Evolutionary conservation across 305 asterid genomes (phyloP).

Genomic region (Solanum aculeatissimum): DNA sequence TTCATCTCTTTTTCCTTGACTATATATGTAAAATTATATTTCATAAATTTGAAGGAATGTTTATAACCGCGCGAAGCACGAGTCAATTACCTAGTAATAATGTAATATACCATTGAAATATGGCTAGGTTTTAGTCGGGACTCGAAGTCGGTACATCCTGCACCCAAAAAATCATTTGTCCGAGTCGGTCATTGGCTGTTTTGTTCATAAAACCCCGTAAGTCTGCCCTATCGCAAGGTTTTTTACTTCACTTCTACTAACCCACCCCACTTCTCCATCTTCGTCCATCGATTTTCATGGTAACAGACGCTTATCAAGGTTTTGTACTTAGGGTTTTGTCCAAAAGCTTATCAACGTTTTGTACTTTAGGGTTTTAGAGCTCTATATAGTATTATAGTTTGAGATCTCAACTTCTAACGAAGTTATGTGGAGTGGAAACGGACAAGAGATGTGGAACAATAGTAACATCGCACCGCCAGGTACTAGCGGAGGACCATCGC

Average conservation of each 20-base stretch:
- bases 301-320: background rate
- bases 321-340: background rate
- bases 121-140: background rate
- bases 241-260: background rate
- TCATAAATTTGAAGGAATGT: no score
- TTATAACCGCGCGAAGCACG: no score
- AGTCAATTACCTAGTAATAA: no score
- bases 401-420: background rate
- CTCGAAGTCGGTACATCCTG: background rate
- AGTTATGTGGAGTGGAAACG: slow-evolving; percentile 2
- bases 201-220: background rate
- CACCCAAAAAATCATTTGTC: background rate
- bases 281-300: background rate
- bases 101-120: no score
- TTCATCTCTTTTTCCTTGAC: no score
- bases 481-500: background rate
- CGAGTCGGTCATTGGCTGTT: background rate
- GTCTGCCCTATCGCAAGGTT: background rate
- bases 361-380: background rate
- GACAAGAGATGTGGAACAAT: slow-evolving; percentile 2
- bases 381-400: background rate
- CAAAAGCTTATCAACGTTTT: background rate
- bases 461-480: background rate
- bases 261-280: background rate
- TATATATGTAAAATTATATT: no score